Conservation (phyloP, 441 rosid species). For the Populus hybrid region DNA sequence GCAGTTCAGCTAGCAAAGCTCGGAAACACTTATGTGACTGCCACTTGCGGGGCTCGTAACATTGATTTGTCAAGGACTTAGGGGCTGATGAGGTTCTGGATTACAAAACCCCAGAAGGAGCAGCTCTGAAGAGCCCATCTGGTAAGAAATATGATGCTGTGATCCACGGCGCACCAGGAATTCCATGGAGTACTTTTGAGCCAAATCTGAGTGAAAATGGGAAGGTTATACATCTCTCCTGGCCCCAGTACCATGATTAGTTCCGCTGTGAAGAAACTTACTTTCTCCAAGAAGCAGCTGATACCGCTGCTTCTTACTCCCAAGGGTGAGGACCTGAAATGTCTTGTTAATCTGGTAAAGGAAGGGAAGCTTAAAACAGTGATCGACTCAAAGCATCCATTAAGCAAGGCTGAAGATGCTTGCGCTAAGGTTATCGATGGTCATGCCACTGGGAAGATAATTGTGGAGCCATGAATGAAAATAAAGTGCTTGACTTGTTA, state of each 20-base stretch:
- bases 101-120: conserved; percentile 69
- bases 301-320: conserved; percentile 43
- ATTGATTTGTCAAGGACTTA: conserved; percentile 56
- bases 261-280: conserved; percentile 49
- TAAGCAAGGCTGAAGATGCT: conserved; percentile 68
- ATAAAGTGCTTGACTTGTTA: neutral
- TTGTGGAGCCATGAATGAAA: conserved; percentile 52
- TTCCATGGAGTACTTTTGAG: conserved; percentile 59
- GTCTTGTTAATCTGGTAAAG: conserved; percentile 45
- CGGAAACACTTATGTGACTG: conserved; percentile 72
- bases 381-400: conserved; percentile 55
- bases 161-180: conserved; percentile 55
- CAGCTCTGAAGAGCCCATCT: conserved; percentile 62
- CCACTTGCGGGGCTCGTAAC: conserved; percentile 73
- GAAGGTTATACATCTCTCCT: conserved; percentile 64
- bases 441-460: conserved; percentile 74
- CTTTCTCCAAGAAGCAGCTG: conserved; percentile 63
- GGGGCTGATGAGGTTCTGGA: conserved; percentile 79
- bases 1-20: conserved; percentile 76
- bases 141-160: conserved; percentile 69
- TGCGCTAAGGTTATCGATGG: conserved; percentile 72
- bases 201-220: conserved; percentile 49
- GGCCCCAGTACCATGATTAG: conserved; percentile 43
- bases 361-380: conserved; percentile 68
- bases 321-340: conserved; percentile 49